Evolutionary conservation across 768 basidiomycete genomes (phyloP).

Genomic region (Macrolepiota dolichaula): DNA sequence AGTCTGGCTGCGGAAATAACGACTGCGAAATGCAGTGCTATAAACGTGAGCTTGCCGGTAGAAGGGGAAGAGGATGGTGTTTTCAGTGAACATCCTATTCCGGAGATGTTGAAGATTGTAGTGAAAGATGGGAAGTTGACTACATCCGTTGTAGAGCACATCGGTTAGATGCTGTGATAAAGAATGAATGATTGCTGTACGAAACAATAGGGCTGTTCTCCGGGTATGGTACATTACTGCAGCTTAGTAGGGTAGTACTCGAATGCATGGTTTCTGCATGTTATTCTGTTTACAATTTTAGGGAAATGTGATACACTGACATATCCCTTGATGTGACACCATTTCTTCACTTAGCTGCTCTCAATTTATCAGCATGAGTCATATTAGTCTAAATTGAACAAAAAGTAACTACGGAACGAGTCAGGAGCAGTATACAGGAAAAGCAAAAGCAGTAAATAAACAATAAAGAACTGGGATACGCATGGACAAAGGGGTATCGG

Average conservation of each 20-base stretch:
- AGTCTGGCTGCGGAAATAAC: constrained; percentile 81
- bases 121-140: constrained; percentile 81
- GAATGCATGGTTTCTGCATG: too few species aligned
- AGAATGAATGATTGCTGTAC: not conserved
- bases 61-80: constrained; percentile 90
- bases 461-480: not conserved
- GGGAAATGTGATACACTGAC: not conserved
- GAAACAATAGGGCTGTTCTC: not conserved
- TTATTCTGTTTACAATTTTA: not conserved
- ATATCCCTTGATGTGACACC: not conserved
- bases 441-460: not conserved
- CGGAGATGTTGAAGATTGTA: constrained; percentile 92
- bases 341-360: too few species aligned
- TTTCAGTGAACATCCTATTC: constrained; percentile 85
- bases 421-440: not conserved
- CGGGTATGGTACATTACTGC: not conserved
- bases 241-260: too few species aligned
- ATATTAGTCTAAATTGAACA: not conserved
- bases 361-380: not conserved
- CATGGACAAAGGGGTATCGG: not conserved
- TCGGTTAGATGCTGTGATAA: constrained; percentile 35
- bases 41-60: constrained; percentile 87
- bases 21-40: constrained; percentile 88
- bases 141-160: constrained; percentile 87
- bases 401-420: not conserved